These are phyloP conservation scores for Candida quercuum DNA, from an alignment of 805 yeast genomes.

Conservation along the genomic window DNA sequence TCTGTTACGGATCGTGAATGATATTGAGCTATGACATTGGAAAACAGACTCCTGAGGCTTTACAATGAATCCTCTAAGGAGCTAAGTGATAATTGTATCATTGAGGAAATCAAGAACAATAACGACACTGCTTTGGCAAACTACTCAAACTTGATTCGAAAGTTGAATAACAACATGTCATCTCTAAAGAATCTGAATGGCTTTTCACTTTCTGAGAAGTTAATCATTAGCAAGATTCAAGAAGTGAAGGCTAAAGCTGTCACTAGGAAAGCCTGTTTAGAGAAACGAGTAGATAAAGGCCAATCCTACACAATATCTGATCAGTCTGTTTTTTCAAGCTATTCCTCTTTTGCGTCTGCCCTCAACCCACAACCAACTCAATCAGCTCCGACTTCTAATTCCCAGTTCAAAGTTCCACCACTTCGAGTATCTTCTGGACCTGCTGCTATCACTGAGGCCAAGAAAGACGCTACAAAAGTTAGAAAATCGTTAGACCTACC, in stretches of 20 bases:
- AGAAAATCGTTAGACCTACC: constrained; percentile 16
- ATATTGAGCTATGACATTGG: no score
- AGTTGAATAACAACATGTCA: constrained; percentile 7
- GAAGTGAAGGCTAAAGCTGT: constrained; percentile 16
- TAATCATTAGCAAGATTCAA: constrained; percentile 11
- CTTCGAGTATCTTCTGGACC: not conserved
- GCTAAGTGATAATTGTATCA: not conserved
- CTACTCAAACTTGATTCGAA: constrained; percentile 12
- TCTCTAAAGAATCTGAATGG: not conserved
- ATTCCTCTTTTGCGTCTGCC: constrained; percentile 22
- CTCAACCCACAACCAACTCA: constrained; percentile 8
- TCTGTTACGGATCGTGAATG: no score
- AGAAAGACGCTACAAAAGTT: not conserved
- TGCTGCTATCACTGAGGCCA: constrained; percentile 1
- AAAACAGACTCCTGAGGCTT: not conserved
- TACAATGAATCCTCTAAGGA: not conserved
- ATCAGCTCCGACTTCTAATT: not conserved
- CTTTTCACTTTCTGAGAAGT: constrained; percentile 10
- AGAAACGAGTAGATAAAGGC: constrained; percentile 8
- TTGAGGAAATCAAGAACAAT: constrained; percentile 20
- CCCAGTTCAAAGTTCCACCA: constrained; percentile 12
- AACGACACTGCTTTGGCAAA: constrained; percentile 10
- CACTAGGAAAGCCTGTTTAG: constrained; percentile 9
- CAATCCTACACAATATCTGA: constrained; percentile 11
- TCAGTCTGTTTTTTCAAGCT: constrained; percentile 16